A percentile compares a stretch with the other conserved stretches of the same genome.
Evolutionary conservation across 306 rosid species (phyloP).

Genomic region (Biancaea sappan): DNA sequence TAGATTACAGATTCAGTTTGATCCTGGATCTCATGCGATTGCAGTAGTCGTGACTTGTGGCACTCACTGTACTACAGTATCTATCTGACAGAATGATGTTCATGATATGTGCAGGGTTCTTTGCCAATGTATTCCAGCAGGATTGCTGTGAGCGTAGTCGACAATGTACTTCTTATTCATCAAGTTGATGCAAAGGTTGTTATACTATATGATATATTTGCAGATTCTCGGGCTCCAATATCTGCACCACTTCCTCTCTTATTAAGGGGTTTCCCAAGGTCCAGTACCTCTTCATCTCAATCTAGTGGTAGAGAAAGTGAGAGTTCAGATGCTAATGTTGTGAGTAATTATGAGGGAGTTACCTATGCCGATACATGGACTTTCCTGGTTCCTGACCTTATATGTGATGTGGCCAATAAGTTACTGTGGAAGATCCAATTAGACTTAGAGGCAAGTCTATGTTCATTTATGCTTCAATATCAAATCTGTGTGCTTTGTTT

Average conservation of each 20-base stretch:
- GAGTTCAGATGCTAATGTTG: slow-evolving; percentile 49
- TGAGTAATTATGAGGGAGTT: slow-evolving; percentile 57
- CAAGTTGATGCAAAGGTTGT: slow-evolving; percentile 98
- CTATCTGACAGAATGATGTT: slow-evolving; percentile 30
- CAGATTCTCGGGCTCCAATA: slow-evolving; percentile 89
- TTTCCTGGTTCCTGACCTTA: slow-evolving; percentile 84
- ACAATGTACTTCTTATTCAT: slow-evolving; percentile 90
- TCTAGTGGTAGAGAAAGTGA: slow-evolving; percentile 62
- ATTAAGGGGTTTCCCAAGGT: slow-evolving; percentile 77
- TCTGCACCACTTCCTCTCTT: slow-evolving; percentile 96
- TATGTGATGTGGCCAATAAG: slow-evolving; percentile 72
- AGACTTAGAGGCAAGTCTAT: slow-evolving; percentile 77
- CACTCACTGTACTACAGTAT: slow-evolving; percentile 24
- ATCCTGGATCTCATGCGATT: slow-evolving; percentile 28
- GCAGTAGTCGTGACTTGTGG: slow-evolving; percentile 18
- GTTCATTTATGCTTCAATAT: slow-evolving; percentile 24
- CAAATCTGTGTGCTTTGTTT: slow-evolving; percentile 20
- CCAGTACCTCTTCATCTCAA: slow-evolving; percentile 53
- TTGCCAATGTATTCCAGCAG: slow-evolving; percentile 90
- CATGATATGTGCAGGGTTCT: slow-evolving; percentile 78
- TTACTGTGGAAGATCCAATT: slow-evolving; percentile 84
- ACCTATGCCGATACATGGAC: slow-evolving; percentile 76
- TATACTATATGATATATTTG: slow-evolving; percentile 83
- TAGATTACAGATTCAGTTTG: slow-evolving; percentile 4
- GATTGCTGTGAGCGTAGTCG: slow-evolving; percentile 90